Evolutionary conservation across 2,329 filamentous ascomycete genomes (phyloP).

Genomic region (Tolypocladium ovalisporum): DNA sequence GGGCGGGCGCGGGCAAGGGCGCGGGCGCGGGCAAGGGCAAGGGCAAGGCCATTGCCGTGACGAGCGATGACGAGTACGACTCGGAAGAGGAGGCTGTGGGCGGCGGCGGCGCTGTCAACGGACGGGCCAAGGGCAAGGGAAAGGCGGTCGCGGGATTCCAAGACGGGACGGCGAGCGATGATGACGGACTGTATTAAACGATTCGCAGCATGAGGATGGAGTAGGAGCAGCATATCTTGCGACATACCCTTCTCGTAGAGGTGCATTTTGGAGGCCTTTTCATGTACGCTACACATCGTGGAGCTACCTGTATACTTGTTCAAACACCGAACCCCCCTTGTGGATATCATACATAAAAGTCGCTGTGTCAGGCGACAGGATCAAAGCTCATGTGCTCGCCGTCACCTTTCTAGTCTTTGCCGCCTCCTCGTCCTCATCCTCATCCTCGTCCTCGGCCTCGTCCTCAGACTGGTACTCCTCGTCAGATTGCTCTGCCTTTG

Average conservation of each 20-base stretch:
- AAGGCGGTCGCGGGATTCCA: slow-evolving; percentile 42
- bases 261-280: no score
- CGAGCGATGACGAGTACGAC: slow-evolving; percentile 21
- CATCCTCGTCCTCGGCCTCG: slow-evolving; percentile 2
- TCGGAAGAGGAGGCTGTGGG: slow-evolving; percentile 21
- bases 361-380: background rate
- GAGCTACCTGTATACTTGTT: slow-evolving; percentile 1
- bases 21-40: slow-evolving; percentile 23
- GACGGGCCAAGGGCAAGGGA: slow-evolving; percentile 40
- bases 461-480: slow-evolving; percentile 10
- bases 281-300: background rate
- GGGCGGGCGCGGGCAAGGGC: slow-evolving; percentile 20
- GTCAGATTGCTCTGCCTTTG: slow-evolving; percentile 15
- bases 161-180: slow-evolving; percentile 43
- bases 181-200: slow-evolving; percentile 43
- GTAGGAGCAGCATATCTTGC: background rate
- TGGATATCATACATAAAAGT: slow-evolving; percentile 1
- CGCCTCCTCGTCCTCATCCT: slow-evolving; percentile 10
- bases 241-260: background rate
- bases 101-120: slow-evolving; percentile 20
- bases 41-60: slow-evolving; percentile 22
- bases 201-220: background rate
- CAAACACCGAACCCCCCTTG: background rate
- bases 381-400: background rate
- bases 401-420: slow-evolving; percentile 4